These are phyloP conservation scores for Schwanniomyces sp. DNA, from an alignment of 805 yeast species.

Conservation along the genomic window DNA sequence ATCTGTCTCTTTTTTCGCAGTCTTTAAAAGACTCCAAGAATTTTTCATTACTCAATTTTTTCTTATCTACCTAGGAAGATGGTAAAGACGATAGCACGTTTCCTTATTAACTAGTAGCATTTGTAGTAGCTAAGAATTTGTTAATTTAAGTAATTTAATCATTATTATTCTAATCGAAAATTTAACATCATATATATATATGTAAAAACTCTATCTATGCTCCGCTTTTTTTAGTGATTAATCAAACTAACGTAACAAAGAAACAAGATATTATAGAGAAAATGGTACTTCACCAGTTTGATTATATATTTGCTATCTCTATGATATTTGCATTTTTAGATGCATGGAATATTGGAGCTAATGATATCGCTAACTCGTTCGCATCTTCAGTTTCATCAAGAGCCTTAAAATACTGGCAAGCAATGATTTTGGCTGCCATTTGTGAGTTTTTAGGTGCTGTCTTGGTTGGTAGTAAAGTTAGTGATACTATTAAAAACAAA, in stretches of 20 bases:
- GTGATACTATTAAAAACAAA: conserved; percentile 68
- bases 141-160: neutral
- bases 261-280: neutral
- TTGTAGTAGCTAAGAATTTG: neutral
- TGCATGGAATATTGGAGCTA: conserved; percentile 80
- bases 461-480: conserved; percentile 69
- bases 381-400: conserved; percentile 75
- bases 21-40: neutral
- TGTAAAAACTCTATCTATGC: neutral
- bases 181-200: neutral
- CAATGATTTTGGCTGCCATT: conserved; percentile 67
- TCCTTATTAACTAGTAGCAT: neutral
- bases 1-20: neutral
- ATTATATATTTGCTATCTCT: conserved; percentile 68
- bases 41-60: neutral
- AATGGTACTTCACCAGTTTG: conserved; percentile 54
- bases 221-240: neutral
- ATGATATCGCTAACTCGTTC: conserved; percentile 79
- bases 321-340: conserved; percentile 73
- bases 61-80: neutral
- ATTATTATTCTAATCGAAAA: neutral
- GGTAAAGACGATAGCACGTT: neutral
- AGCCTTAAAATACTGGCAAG: conserved; percentile 70
- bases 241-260: neutral
- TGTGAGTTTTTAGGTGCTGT: conserved; percentile 78